phyloP scores from a whole-genome alignment of 495 filamentous ascomycete species.

The Parachaetomium inaequale region DNA sequence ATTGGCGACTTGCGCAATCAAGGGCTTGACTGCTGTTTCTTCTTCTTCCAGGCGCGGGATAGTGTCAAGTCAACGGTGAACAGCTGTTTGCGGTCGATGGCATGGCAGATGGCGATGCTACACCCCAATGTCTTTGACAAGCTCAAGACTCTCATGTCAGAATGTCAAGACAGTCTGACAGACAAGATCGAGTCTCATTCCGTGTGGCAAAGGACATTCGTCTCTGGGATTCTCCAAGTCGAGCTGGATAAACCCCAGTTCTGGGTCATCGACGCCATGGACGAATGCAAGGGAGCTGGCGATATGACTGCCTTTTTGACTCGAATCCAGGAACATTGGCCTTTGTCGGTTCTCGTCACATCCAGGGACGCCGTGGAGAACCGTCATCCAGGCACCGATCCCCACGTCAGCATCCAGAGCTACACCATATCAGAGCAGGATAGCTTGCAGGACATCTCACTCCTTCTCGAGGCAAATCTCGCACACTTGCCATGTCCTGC shows the following conservation, averaged over 20 bases:
- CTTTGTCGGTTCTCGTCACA: conserved; percentile 16
- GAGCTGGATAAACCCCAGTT: conserved; percentile 3
- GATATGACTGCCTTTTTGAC: conserved; percentile 15
- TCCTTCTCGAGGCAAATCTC: conserved; percentile 3
- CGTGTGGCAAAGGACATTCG: conserved; percentile 3
- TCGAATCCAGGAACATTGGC: conserved; percentile 18
- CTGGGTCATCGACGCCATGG: conserved; percentile 18
- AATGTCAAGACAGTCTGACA: neutral
- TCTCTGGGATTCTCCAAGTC: conserved; percentile 10
- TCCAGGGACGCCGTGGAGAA: conserved; percentile 12
- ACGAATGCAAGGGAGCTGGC: conserved; percentile 7
- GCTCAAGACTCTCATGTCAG: neutral
- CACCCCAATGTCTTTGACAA: neutral
- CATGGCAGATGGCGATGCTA: conserved; percentile 13
- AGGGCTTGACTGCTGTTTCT: neutral
- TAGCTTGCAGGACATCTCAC: conserved; percentile 5
- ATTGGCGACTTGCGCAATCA: conserved; percentile 6
- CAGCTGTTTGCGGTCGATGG: conserved; percentile 13
- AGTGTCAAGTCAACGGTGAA: conserved; percentile 9
- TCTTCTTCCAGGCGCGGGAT: conserved; percentile 12
- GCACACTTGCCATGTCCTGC: neutral
- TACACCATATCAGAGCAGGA: conserved; percentile 9
- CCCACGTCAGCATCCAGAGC: neutral
- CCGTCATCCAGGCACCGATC: neutral
- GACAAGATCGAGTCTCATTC: neutral